Conservation (phyloP, 257 asterid species). For the Solanum tarapatanum region DNA sequence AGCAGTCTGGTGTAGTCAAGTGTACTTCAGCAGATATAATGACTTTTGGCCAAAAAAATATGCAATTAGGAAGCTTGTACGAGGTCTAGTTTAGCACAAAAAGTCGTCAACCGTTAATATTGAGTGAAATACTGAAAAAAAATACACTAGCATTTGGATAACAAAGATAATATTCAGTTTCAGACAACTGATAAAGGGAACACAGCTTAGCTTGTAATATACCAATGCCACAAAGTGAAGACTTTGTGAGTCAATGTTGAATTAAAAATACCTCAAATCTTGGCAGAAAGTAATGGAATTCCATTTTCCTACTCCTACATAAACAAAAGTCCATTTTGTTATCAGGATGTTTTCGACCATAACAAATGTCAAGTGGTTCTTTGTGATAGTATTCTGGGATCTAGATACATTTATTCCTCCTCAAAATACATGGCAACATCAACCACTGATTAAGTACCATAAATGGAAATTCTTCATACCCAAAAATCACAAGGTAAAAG, state of each 20-base stretch:
- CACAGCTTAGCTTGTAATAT: background rate
- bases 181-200: background rate
- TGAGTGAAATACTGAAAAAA: background rate
- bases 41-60: background rate
- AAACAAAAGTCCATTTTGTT: too few relatives aligned
- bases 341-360: too few relatives aligned
- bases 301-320: too few relatives aligned
- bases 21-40: background rate
- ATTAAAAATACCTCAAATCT: too few relatives aligned
- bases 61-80: background rate
- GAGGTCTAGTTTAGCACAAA: background rate
- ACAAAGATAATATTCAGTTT: background rate
- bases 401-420: too few relatives aligned
- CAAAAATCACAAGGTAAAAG: background rate
- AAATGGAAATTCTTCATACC: background rate
- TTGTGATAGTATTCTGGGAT: too few relatives aligned
- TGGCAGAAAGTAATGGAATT: too few relatives aligned
- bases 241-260: too few relatives aligned
- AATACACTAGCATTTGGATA: background rate
- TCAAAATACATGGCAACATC: too few relatives aligned
- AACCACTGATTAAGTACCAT: background rate
- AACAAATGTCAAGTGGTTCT: too few relatives aligned
- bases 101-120: background rate
- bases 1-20: background rate
- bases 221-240: too few relatives aligned